A percentile compares a stretch with the other conserved stretches of the same genome.
These are phyloP conservation scores for Vigna angularis DNA, from an alignment of 306 rosid species.

Conservation along the genomic window DNA sequence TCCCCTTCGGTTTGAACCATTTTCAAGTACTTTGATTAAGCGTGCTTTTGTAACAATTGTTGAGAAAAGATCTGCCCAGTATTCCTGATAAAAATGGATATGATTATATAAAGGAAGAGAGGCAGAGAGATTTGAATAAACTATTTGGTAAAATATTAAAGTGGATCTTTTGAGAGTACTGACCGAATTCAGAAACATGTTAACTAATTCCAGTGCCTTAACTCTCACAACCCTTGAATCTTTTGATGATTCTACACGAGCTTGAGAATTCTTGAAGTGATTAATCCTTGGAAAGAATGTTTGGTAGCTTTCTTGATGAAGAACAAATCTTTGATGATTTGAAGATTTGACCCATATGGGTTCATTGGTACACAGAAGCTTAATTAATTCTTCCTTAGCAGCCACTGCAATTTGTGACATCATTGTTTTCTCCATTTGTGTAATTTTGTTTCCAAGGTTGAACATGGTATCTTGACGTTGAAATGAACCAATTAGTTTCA, in stretches of 20 bases:
- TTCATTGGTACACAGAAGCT: slow-evolving; percentile 45
- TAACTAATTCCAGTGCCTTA: slow-evolving; percentile 53
- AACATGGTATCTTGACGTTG: neutral
- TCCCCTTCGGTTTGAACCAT: slow-evolving; percentile 56
- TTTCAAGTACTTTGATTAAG: slow-evolving; percentile 57
- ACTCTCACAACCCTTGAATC: slow-evolving; percentile 54
- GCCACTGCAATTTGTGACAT: slow-evolving; percentile 50
- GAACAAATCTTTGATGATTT: slow-evolving; percentile 37
- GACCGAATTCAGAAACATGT: slow-evolving; percentile 64
- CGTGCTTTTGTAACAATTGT: slow-evolving; percentile 61
- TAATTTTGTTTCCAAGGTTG: slow-evolving; percentile 8
- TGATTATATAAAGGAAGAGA: neutral
- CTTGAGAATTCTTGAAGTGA: slow-evolving; percentile 43
- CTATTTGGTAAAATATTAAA: neutral
- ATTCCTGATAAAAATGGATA: slow-evolving; percentile 41
- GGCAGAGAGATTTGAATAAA: neutral
- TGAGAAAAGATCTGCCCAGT: slow-evolving; percentile 64
- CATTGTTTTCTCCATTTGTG: slow-evolving; percentile 49
- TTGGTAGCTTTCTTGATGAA: slow-evolving; percentile 55
- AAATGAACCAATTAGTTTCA: slow-evolving; percentile 18
- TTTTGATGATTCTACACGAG: slow-evolving; percentile 66
- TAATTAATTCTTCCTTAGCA: slow-evolving; percentile 61
- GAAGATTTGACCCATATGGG: slow-evolving; percentile 66
- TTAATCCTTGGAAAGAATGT: slow-evolving; percentile 45
- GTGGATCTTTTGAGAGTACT: neutral